These are phyloP conservation scores for Diplodia intermedia DNA, from an alignment of 2,329 filamentous ascomycete species.

Conservation along the genomic window DNA sequence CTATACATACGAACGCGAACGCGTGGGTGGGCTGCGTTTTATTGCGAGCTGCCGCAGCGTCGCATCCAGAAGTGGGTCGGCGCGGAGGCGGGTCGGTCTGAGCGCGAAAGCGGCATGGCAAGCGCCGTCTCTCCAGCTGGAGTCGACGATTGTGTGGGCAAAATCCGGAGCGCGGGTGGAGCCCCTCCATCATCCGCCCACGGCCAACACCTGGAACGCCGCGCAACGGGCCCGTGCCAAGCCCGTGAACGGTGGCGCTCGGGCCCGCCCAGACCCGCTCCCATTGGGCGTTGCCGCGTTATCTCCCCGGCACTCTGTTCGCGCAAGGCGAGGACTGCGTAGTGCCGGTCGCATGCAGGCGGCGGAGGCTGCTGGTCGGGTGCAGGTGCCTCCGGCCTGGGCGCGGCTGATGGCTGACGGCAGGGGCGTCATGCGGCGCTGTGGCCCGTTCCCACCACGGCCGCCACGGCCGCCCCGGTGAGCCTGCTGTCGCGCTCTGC, in stretches of 20 bases:
- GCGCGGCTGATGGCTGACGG: conserved; percentile 5
- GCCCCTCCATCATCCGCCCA: conserved; percentile 15
- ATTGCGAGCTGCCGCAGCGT: conserved; percentile 13
- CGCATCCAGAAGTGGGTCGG: conserved; percentile 21
- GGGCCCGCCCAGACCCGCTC: background rate
- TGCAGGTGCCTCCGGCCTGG: background rate
- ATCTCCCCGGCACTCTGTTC: conserved; percentile 11
- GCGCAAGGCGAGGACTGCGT: too few species aligned
- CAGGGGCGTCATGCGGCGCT: conserved; percentile 19
- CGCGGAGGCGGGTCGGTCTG: conserved; percentile 19
- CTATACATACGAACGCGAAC: background rate
- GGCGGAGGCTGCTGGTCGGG: background rate
- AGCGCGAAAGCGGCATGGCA: conserved; percentile 16
- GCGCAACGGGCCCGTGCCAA: conserved; percentile 15
- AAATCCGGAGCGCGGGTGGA: conserved; percentile 23
- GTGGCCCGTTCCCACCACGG: too few species aligned
- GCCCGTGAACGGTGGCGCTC: conserved; percentile 5
- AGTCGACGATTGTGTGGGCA: conserved; percentile 13
- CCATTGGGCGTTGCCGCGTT: conserved; percentile 12
- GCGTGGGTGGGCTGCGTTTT: background rate
- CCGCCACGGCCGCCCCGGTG: background rate
- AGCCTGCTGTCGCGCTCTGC: background rate
- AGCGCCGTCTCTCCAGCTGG: conserved; percentile 23
- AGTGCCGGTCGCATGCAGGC: conserved; percentile 11
- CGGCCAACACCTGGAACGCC: background rate